phyloP scores from a whole-genome alignment of 371 early-diverging fungal species.

The Actinomucor elegans region DNA sequence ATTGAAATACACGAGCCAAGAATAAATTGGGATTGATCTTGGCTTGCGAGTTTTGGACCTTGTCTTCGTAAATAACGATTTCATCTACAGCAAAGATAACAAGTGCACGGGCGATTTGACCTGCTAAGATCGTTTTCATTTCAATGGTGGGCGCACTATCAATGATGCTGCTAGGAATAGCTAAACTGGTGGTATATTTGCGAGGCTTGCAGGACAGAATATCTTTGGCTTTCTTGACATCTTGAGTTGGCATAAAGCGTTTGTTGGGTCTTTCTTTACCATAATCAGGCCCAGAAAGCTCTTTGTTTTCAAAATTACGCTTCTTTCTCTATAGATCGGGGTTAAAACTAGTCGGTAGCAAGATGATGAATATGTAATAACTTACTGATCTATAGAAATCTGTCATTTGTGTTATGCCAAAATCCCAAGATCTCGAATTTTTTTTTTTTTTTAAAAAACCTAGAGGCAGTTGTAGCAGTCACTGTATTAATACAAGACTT shows the following conservation, averaged over 20 bases:
- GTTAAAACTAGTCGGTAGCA: not conserved
- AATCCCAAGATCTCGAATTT: too few relatives aligned
- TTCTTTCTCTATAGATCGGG: constrained; percentile 16
- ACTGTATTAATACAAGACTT: too few relatives aligned
- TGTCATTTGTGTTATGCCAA: too few relatives aligned
- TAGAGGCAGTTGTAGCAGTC: too few relatives aligned
- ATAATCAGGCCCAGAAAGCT: constrained; percentile 52
- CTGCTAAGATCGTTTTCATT: constrained; percentile 72
- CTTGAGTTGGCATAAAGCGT: constrained; percentile 15
- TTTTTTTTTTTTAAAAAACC: too few relatives aligned
- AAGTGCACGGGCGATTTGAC: constrained; percentile 70
- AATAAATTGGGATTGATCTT: constrained; percentile 61
- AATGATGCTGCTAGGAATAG: constrained; percentile 72
- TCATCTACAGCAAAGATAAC: constrained; percentile 70
- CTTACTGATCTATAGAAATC: constrained; percentile 25
- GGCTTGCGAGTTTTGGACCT: constrained; percentile 18
- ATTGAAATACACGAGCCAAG: constrained; percentile 65
- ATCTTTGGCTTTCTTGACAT: constrained; percentile 14
- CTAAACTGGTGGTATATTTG: constrained; percentile 66
- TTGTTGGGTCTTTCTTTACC: constrained; percentile 36
- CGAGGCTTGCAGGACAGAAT: constrained; percentile 37
- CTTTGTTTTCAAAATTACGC: constrained; percentile 49
- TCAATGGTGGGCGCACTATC: constrained; percentile 69
- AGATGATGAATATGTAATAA: not conserved
- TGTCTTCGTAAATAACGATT: constrained; percentile 70